Base-by-base conservation (phyloP, 352 stramenopile species). In the Phytopythium boreale region DNA sequence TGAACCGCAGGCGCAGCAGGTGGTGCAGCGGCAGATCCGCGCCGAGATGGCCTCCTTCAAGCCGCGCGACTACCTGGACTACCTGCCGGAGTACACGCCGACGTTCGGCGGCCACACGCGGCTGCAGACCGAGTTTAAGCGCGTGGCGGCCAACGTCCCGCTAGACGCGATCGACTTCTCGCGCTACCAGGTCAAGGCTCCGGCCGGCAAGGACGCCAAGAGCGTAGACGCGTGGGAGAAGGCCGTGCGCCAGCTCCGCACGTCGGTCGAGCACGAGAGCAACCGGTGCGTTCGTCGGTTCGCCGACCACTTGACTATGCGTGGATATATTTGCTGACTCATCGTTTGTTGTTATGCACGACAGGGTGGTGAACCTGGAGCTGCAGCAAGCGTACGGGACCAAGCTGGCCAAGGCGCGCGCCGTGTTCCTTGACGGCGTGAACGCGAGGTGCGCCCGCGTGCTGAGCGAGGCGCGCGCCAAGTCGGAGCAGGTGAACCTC, bases 131-230 rank as follows among this genome's bases (percentile, higher is more conserved):
- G 85, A 94, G 63, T 88, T 87, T 63, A 84, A 87, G 69, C 82
- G 85, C 44, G 83, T 94, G 26, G 70, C 72, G 11, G 85, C 85
- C 17, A 82, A 83, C 24, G 78, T 92, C 1, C 71, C 82, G 26
- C 68, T 94, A n/a, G 71, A 90, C 46, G 83, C 72, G 22, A 82
- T 94, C 51, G 83, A 92, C 57, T 66, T 89, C 59, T 90, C 87
- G 43, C 76, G 84, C 29, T 94, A 94, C 62, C 71, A 83, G 12
- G 80, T 85, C 3, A 61, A 67, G 58, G 71, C 77, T 52, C 80
- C 83, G 0, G 72, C 61, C 2, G 74, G 77, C 2, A 84, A 83
- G 58, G 46, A 68, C 51, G 71, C 62, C 4, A 47, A 75, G 46
- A 75, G 76, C 58, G 63, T 85, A 1, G 72, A 73, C 14, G 67